These are phyloP conservation scores for Cyclotella distinguenda DNA, from an alignment of 108 stramenopile genomes.

Conservation along the genomic window DNA sequence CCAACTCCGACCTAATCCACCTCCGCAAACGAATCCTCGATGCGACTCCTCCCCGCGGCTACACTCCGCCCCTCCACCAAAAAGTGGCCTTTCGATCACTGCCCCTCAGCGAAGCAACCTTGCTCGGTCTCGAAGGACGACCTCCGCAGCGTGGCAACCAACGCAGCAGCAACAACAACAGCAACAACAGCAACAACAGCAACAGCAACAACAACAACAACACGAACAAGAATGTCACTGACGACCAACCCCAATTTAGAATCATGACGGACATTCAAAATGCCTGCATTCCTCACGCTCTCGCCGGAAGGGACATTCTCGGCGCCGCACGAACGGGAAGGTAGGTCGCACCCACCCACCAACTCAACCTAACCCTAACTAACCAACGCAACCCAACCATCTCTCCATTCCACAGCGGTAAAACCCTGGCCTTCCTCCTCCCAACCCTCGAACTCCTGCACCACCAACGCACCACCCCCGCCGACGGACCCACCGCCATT, in stretches of 20 bases:
- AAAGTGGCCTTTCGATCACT: conserved; percentile 76
- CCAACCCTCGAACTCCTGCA: conserved; percentile 88
- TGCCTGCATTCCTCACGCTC: conserved; percentile 91
- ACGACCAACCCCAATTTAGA: conserved; percentile 63
- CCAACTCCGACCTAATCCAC: too few species aligned
- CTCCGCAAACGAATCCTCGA: conserved; percentile 53
- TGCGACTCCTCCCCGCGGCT: conserved; percentile 73
- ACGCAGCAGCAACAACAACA: conserved; percentile 16
- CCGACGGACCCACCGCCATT: conserved; percentile 93
- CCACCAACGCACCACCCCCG: conserved; percentile 65
- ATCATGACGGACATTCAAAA: conserved; percentile 93
- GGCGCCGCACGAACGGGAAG: conserved; percentile 94
- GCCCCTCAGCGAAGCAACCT: conserved; percentile 66
- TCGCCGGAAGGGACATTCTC: conserved; percentile 89
- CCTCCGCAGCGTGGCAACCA: conserved; percentile 12
- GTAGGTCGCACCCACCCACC: too few species aligned
- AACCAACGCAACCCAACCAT: background rate
- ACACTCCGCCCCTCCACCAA: conserved; percentile 64
- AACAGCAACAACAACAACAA: conserved; percentile 21
- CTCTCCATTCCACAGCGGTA: conserved; percentile 56
- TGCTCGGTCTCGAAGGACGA: conserved; percentile 71
- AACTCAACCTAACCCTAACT: background rate
- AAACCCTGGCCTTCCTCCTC: conserved; percentile 89
- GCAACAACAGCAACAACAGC: background rate
- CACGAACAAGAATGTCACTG: conserved; percentile 33